Percentiles rank a stretch among this genome's conserved stretches.
phyloP scores from a whole-genome alignment of 2,329 filamentous ascomycete genomes.

The Lasiodiplodia sp. region DNA sequence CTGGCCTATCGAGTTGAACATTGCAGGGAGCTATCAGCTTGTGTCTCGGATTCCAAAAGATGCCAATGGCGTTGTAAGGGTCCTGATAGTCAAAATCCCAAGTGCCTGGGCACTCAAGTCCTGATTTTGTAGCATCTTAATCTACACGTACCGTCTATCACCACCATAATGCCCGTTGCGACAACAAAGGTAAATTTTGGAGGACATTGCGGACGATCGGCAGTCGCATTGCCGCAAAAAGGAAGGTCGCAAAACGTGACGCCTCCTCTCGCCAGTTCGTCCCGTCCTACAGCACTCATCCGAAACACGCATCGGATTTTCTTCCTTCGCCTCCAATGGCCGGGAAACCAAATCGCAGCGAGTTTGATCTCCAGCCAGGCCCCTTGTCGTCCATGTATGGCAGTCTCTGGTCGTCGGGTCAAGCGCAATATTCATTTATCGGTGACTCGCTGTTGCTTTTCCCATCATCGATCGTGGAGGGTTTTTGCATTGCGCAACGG shows the following conservation, averaged over 20 bases:
- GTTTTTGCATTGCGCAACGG: background rate
- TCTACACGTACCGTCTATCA: background rate
- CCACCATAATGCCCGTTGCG: background rate
- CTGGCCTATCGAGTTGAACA: background rate
- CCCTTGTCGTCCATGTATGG: background rate
- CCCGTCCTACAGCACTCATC: background rate
- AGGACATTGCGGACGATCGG: slow-evolving; percentile 3
- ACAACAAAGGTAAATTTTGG: background rate
- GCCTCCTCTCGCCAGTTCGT: background rate
- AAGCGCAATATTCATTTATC: background rate
- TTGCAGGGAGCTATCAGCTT: background rate
- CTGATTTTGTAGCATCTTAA: background rate
- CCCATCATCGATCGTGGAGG: background rate
- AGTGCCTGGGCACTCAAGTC: background rate
- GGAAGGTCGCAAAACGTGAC: background rate
- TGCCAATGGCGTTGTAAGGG: background rate
- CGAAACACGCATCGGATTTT: background rate
- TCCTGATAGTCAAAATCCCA: background rate
- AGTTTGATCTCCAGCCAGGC: background rate
- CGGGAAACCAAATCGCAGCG: background rate
- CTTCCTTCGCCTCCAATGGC: background rate
- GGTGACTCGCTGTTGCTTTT: background rate
- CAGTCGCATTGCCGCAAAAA: background rate
- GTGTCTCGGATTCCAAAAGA: background rate
- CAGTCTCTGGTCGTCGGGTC: background rate